Conservation (phyloP, 2,329 filamentous ascomycete genomes). For the Monilinia polystroma region DNA sequence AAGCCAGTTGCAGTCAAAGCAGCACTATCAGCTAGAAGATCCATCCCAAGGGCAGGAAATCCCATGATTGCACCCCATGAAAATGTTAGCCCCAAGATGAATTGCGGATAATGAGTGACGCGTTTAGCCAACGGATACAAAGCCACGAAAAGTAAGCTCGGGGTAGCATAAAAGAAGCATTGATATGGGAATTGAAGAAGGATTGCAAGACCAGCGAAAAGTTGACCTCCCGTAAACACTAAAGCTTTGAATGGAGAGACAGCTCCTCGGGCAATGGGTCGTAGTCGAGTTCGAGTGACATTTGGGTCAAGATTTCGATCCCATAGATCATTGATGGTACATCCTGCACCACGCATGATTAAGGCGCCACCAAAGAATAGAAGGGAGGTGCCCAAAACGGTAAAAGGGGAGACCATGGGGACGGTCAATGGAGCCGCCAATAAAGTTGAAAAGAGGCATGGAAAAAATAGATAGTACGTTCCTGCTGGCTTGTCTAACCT, state of each 20-base stretch:
- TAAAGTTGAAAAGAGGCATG: constrained; percentile 80
- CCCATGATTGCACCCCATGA: constrained; percentile 89
- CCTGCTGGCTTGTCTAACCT: constrained; percentile 80
- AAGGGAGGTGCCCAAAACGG: constrained; percentile 62
- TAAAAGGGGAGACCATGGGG: constrained; percentile 58
- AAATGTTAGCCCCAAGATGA: constrained; percentile 79
- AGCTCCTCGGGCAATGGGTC: constrained; percentile 78
- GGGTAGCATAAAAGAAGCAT: constrained; percentile 76
- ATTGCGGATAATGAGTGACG: constrained; percentile 83
- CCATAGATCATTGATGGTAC: constrained; percentile 88
- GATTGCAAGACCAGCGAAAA: constrained; percentile 70
- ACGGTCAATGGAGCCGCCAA: constrained; percentile 69
- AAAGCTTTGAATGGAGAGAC: constrained; percentile 70
- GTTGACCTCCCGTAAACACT: constrained; percentile 71
- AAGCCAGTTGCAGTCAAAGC: constrained; percentile 65
- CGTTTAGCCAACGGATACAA: constrained; percentile 82
- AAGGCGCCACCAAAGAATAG: constrained; percentile 76
- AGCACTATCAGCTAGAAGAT: constrained; percentile 62
- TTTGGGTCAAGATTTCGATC: constrained; percentile 83
- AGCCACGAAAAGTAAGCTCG: constrained; percentile 70
- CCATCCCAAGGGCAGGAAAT: constrained; percentile 78
- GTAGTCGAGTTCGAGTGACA: constrained; percentile 71
- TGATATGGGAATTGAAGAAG: constrained; percentile 71
- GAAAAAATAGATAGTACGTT: constrained; percentile 82
- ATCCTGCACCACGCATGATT: constrained; percentile 84